Base-by-base conservation (phyloP, 148 eudicot genomes). In the Spergularia bocconei region DNA sequence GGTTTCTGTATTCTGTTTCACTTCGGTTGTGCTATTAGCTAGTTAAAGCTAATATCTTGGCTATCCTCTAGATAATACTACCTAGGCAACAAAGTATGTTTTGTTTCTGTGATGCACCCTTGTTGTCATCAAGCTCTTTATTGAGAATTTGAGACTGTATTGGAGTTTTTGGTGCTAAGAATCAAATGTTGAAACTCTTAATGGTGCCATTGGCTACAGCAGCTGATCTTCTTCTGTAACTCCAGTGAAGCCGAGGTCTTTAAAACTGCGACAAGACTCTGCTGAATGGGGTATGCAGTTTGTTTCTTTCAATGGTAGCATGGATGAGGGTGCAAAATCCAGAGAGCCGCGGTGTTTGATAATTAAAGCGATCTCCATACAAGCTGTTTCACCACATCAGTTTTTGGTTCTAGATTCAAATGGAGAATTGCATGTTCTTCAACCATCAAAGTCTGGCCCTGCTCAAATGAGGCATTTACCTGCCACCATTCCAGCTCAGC, bases 201-300 rank as follows among this genome's bases (percentile, higher is more conserved):
- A 81, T 78, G 74, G 81, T 87, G 69, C 76, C 73, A 60, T 85
- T 86, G 80, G 79, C 79, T 81, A 82, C 86, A 83, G 85, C 89
- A 82, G 86, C 98, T 89, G 87, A 91, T 86, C 81, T 81, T 93
- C 80, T 84, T 80, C 88, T 89, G 76, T 93, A 75, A 87, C 85
- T 85, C 88, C 93, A 94, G 98, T 74, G 82, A 94, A 88, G 88
- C 86, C 70, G 79, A 90, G 85, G 75, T 77, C 87, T 77, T 72
- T 84, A 69, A 94, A 88, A 83, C 55, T 91, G 63, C 88, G 84
- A 73, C 91, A 90, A 86, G 95, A 90, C 77, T 85, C 87, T 36
- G 84, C 69, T 77, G 90, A 86, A 73, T 78, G 82, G 54, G 89
- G 91, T 67, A 72, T 84, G 75, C 83, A 79, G 78, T 90, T 91